A percentile compares a stretch with the other conserved stretches of the same genome.
phyloP scores from a whole-genome alignment of 768 basidiomycete species.

The Lactarius indigo region DNA sequence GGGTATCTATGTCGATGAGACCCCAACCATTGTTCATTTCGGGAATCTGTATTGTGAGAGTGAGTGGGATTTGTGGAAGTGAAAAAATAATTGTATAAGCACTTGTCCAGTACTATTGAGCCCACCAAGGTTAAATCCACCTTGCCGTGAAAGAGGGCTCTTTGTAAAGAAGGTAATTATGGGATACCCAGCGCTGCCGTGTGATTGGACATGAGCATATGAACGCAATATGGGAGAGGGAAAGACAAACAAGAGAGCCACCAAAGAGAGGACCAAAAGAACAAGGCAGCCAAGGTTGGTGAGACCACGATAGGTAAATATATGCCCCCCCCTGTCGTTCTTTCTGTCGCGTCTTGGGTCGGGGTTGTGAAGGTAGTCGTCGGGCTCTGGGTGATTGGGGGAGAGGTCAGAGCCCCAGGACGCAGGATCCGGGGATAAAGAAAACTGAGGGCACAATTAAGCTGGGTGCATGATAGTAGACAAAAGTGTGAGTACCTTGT shows the following conservation, averaged over 20 bases:
- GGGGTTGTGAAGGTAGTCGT: constrained; percentile 35
- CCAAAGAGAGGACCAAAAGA: constrained; percentile 10
- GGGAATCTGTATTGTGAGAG: constrained; percentile 48
- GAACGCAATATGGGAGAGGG: neutral
- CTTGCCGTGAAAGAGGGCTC: constrained; percentile 29
- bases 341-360: constrained; percentile 33
- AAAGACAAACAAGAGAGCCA: constrained; percentile 24
- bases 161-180: constrained; percentile 33
- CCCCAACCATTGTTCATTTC: constrained; percentile 40
- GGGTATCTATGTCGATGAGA: constrained; percentile 58
- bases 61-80: neutral
- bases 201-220: neutral
- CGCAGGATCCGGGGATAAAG: constrained; percentile 32
- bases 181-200: constrained; percentile 36
- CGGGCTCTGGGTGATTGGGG: constrained; percentile 27
- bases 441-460: constrained; percentile 12
- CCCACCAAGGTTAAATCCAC: constrained; percentile 46
- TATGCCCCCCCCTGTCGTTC: constrained; percentile 35
- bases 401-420: constrained; percentile 31
- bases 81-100: neutral
- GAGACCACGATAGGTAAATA: constrained; percentile 40
- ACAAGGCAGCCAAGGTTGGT: constrained; percentile 39
- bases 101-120: constrained; percentile 48
- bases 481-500: constrained; percentile 27
- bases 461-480: neutral